Conservation (phyloP, 1,284 basidiomycete genomes). For the Fomitopsis pinicola region DNA sequence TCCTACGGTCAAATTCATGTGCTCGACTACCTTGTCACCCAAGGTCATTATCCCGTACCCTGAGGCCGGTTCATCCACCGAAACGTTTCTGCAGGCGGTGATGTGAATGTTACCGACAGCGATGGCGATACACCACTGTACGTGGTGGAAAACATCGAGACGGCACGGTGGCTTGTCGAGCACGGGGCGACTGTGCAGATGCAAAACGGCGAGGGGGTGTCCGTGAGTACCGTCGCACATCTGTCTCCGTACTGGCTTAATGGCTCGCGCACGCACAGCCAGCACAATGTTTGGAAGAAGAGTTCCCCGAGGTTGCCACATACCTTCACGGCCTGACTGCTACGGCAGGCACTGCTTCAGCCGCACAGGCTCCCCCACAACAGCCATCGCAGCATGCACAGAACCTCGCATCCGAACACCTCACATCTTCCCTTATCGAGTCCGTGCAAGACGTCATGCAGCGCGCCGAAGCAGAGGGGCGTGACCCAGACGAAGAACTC, state of each 20-base stretch:
- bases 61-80: conserved; percentile 5
- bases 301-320: conserved; percentile 73
- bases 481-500: conserved; percentile 57
- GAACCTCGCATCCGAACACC: conserved; percentile 61
- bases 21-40: conserved; percentile 73
- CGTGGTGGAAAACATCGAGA: conserved; percentile 80
- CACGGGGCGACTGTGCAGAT: conserved; percentile 70
- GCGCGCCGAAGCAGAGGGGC: conserved; percentile 58
- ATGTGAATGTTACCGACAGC: conserved; percentile 82
- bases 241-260: not conserved
- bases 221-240: conserved; percentile 45
- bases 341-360: conserved; percentile 6
- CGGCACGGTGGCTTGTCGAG: conserved; percentile 75
- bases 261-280: conserved; percentile 42
- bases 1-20: conserved; percentile 82
- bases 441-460: conserved; percentile 65
- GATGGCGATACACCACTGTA: conserved; percentile 92
- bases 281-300: conserved; percentile 69
- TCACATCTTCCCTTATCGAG: conserved; percentile 66
- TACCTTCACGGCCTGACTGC: conserved; percentile 45
- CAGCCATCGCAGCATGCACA: conserved; percentile 64
- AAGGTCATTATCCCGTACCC: conserved; percentile 38
- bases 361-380: conserved; percentile 12
- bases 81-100: conserved; percentile 52
- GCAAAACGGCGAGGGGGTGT: conserved; percentile 69